phyloP scores from a whole-genome alignment of 2,329 filamentous ascomycete genomes.

The Cordyceps tenuipes region DNA sequence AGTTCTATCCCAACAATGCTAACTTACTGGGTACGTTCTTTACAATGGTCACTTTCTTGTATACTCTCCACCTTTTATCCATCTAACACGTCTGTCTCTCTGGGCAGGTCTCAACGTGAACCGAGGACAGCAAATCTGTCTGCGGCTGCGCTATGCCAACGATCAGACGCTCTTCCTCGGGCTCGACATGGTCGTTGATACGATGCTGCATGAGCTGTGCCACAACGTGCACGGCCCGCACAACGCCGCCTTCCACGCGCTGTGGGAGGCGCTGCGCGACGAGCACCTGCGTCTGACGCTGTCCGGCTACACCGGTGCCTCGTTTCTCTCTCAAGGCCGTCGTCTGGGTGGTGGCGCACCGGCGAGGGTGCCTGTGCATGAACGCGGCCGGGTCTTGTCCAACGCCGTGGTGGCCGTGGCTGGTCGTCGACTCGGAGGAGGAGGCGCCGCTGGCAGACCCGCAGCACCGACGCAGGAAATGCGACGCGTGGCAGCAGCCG shows the following conservation, averaged over 20 bases:
- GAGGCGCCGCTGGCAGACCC: neutral
- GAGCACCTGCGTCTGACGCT: slow-evolving; percentile 68
- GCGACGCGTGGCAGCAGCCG: slow-evolving; percentile 4
- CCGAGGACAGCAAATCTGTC: slow-evolving; percentile 66
- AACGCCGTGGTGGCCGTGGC: neutral
- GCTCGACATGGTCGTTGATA: slow-evolving; percentile 74
- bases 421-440: slow-evolving; percentile 8
- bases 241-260: slow-evolving; percentile 69
- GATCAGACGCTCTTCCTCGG: slow-evolving; percentile 72
- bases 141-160: slow-evolving; percentile 69
- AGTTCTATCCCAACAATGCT: slow-evolving; percentile 72
- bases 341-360: slow-evolving; percentile 54
- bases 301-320: slow-evolving; percentile 87
- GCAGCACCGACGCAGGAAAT: neutral
- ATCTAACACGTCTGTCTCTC: neutral
- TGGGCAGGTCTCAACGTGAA: slow-evolving; percentile 65
- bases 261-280: slow-evolving; percentile 85
- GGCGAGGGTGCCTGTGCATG: slow-evolving; percentile 43
- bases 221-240: slow-evolving; percentile 83
- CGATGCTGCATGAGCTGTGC: slow-evolving; percentile 89
- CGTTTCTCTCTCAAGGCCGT: slow-evolving; percentile 69
- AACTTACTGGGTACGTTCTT: slow-evolving; percentile 56
- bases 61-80: neutral
- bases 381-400: slow-evolving; percentile 59
- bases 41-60: too few species aligned